A percentile compares a stretch with the other conserved stretches of the same genome.
Conservation (phyloP, 805 yeast species). For the Kodamaea jinghongensis region DNA sequence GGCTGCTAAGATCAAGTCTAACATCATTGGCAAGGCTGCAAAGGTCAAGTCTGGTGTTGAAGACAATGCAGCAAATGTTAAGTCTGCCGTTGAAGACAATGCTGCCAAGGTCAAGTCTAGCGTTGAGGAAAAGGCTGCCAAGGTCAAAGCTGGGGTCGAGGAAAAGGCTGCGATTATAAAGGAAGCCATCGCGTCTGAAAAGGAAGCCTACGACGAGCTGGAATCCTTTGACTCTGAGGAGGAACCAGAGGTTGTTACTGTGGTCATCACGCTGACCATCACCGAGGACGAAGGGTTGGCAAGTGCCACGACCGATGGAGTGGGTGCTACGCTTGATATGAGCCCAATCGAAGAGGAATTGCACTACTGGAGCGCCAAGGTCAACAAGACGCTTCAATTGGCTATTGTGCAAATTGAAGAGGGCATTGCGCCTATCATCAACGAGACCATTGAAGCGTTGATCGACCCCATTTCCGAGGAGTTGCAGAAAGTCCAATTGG, state of each 20-base stretch:
- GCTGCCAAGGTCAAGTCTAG: too few species aligned
- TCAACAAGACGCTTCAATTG: conserved; percentile 32
- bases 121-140: too few species aligned
- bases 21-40: too few species aligned
- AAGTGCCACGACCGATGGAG: neutral
- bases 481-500: conserved; percentile 27
- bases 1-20: too few species aligned
- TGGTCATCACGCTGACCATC: conserved; percentile 9
- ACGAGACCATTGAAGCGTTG: conserved; percentile 22
- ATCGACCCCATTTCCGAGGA: conserved; percentile 23
- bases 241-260: conserved; percentile 4
- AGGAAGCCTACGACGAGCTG: too few species aligned
- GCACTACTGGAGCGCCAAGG: conserved; percentile 30
- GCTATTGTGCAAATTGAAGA: conserved; percentile 30
- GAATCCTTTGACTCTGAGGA: neutral
- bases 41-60: too few species aligned
- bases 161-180: neutral
- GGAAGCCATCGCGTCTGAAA: too few species aligned
- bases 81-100: too few species aligned
- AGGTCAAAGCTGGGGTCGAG: neutral
- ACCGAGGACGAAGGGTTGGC: neutral
- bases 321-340: neutral
- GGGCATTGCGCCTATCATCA: conserved; percentile 30
- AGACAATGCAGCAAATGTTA: too few species aligned
- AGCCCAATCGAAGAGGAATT: conserved; percentile 29